Evolutionary conservation across 2,329 filamentous ascomycete species (phyloP), one percentile per base, ranked within the genome.

Genomic region (Xylaria sp.): DNA sequence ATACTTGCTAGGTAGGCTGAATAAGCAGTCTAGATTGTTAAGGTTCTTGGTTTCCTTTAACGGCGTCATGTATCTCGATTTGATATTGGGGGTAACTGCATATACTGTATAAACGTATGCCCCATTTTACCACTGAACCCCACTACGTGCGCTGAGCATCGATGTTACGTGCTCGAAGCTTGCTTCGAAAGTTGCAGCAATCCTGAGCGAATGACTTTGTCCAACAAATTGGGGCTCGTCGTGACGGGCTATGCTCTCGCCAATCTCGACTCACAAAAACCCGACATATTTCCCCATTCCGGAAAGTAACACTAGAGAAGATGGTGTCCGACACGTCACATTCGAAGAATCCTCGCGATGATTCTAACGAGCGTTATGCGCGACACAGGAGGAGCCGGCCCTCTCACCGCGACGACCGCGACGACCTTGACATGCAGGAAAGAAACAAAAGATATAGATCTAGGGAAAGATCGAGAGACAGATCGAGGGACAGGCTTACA

Each of bases 161-260:
- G n/a, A n/a, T n/a, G n/a, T n/a, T n/a, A n/a, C n/a, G 23, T 15
- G 23, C 7, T 13, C 43, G 82, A 46, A 43, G 21, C 40, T 43
- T 43, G 9, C 38, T 21, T 10, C 10, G 41, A 6, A 27, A 44
- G 23, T 11, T 46, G 41, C 21, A 33, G 44, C 44, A 35, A 15
- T 25, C 17, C 23, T 6, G 29, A 48, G 6, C 17, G 29, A 48
- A 15, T 11, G 35, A 19, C 29, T 48, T 35, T 41, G 52, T 47
- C 46, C 23, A 33, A 53, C 52, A 17, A n/a, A 37, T 21, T 10
- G 31, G 25, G n/a, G 9, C 10, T 53, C 17, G 37, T 44, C 25
- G 33, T 37, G n/a, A 51, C 31, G 23, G 23, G 49, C 19, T 54
- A 17, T 47, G 38, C 8, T 33, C 37, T 56, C 43, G 51, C 48